Evolutionary conservation across 768 basidiomycete genomes (phyloP), one percentile per base, ranked within the genome.

Genomic region (Botryobasidium botryosum): DNA sequence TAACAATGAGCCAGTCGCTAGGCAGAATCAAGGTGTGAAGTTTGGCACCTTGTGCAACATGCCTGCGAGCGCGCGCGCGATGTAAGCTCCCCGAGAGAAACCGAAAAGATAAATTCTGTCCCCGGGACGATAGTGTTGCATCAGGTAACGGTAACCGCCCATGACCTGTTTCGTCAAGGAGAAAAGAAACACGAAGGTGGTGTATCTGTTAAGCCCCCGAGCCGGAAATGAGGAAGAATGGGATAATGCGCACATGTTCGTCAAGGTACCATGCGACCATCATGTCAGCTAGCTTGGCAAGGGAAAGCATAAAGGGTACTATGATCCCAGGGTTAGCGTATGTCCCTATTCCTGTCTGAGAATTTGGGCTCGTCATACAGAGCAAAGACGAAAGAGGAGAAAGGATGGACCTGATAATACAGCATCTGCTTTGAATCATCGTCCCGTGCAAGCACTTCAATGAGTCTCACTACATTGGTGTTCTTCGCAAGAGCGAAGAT

Each of bases 241-340:
- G 50, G 13, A 15, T 12, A 15, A 35, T 5, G 4, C 31, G 35
- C 27, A 47, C 76, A 59, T 84, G 81, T 1, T 56, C 68, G 43
- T 75, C 74, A 33, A 84, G 63, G 53, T 77, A 83, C 73, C 79
- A 83, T 18, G 83, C 84, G 47, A 83, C 59, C 0, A 77, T 81
- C 40, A 70, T 59, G 52, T 86, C 84, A 32, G 78, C 44, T 3
- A 76, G 52, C 54, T 72, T 73, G 4, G 79, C 81, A 0, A 61
- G 51, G 5, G 23, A 70, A 72, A 70, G 39, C 63, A 56, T 48
- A 72, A 74, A 5, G 75, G 1, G 0, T 71, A 68, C 18, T 83
- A 74, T n/a, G 72, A 66, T 0, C 79, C 77, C 1, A 79, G 77
- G 65, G 63, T 53, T 64, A 74, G 62, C 33, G 59, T 69, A 68